Evolutionary conservation across 1,139 yeast genomes (phyloP).

Genomic region (Magnusiomyces fungicola): DNA sequence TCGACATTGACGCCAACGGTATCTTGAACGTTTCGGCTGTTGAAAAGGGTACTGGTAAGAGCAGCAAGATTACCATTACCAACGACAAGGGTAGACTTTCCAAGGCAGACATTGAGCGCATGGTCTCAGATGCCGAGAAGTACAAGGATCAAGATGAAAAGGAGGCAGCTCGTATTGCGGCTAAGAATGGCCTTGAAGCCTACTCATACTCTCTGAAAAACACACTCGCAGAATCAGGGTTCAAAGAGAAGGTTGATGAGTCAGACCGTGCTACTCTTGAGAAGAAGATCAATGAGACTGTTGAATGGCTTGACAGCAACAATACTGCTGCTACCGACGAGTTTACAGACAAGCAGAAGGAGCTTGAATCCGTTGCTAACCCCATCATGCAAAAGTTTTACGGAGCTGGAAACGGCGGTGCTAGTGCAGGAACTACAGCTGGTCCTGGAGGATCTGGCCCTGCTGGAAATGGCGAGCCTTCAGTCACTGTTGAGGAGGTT

Average conservation of each 20-base stretch:
- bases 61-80: slow-evolving; percentile 73
- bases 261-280: slow-evolving; percentile 71
- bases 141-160: slow-evolving; percentile 78
- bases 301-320: slow-evolving; percentile 83
- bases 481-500: slow-evolving; percentile 8
- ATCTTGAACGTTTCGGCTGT: slow-evolving; percentile 89
- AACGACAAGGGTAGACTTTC: slow-evolving; percentile 95
- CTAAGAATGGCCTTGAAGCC: slow-evolving; percentile 87
- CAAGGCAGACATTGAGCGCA: slow-evolving; percentile 88
- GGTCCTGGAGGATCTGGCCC: slow-evolving; percentile 57
- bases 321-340: slow-evolving; percentile 84
- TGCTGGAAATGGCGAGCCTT: slow-evolving; percentile 39
- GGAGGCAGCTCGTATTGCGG: slow-evolving; percentile 68
- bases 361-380: slow-evolving; percentile 86
- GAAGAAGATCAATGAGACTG: slow-evolving; percentile 78
- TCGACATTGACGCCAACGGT: slow-evolving; percentile 89
- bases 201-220: slow-evolving; percentile 86
- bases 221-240: slow-evolving; percentile 69
- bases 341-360: slow-evolving; percentile 84
- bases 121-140: slow-evolving; percentile 88
- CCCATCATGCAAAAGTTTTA: no score
- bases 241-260: slow-evolving; percentile 75
- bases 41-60: slow-evolving; percentile 84
- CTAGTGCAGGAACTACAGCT: slow-evolving; percentile 46
- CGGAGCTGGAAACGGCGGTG: slow-evolving; percentile 60